These are phyloP conservation scores for Leccinum boreale DNA, from an alignment of 768 basidiomycete genomes.

Conservation along the genomic window DNA sequence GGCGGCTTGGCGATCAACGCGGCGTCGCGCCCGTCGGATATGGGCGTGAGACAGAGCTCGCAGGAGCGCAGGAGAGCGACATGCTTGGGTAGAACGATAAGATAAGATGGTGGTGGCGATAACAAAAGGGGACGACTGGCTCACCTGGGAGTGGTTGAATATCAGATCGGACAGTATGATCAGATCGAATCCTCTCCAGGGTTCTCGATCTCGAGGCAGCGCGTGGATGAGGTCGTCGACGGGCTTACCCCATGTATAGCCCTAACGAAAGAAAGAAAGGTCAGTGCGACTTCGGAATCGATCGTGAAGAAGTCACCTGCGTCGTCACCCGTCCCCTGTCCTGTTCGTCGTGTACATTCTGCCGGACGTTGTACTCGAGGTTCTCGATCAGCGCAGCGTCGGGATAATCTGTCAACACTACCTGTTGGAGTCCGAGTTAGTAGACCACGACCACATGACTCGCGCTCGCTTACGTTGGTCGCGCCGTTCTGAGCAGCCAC, in stretches of 20 bases:
- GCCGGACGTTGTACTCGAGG: constrained; percentile 60
- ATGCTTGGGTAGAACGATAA: constrained; percentile 49
- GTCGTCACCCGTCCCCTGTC: constrained; percentile 26
- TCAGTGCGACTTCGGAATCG: neutral
- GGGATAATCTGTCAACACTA: constrained; percentile 91
- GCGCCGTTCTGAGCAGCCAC: constrained; percentile 72
- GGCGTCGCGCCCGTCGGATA: constrained; percentile 16
- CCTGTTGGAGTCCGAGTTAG: constrained; percentile 38
- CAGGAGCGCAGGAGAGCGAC: constrained; percentile 77
- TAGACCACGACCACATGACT: neutral
- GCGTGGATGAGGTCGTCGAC: constrained; percentile 33
- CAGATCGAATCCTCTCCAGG: constrained; percentile 56
- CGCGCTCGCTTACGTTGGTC: constrained; percentile 41
- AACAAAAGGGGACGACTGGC: constrained; percentile 4
- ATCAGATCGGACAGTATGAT: constrained; percentile 91
- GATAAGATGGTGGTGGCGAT: neutral
- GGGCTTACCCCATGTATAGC: constrained; percentile 80
- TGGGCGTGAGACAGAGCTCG: constrained; percentile 37
- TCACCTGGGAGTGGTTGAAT: constrained; percentile 91
- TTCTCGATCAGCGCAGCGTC: constrained; percentile 75
- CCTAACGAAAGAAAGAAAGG: constrained; percentile 37
- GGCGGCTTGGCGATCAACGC: constrained; percentile 9
- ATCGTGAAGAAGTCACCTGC: constrained; percentile 31
- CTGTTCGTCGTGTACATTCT: constrained; percentile 43
- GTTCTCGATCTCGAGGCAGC: constrained; percentile 17